Conservation (phyloP, 1,139 yeast species). For the Yamadazyma jaroonii region DNA sequence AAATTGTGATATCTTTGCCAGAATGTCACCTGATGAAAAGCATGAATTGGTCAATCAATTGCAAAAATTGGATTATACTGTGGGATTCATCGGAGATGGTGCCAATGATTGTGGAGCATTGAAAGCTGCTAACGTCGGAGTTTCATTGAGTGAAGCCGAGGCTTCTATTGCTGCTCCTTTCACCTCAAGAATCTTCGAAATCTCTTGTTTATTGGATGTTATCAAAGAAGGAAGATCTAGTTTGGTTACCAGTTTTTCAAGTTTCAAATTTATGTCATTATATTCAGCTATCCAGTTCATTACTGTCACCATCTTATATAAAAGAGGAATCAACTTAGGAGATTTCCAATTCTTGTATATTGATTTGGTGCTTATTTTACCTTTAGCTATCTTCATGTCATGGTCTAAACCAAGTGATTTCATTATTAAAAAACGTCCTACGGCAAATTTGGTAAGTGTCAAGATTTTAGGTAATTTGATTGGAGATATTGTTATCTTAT, state of each 20-base stretch:
- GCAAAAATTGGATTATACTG: slow-evolving; percentile 82
- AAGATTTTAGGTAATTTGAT: slow-evolving; percentile 79
- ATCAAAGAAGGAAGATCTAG: slow-evolving; percentile 94
- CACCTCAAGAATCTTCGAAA: slow-evolving; percentile 85
- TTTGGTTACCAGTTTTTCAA: slow-evolving; percentile 89
- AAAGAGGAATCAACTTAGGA: slow-evolving; percentile 91
- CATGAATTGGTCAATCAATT: slow-evolving; percentile 90
- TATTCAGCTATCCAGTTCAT: slow-evolving; percentile 95
- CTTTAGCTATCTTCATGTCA: slow-evolving; percentile 95
- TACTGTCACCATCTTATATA: slow-evolving; percentile 79
- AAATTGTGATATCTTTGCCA: slow-evolving; percentile 78
- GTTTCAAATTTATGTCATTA: slow-evolving; percentile 96
- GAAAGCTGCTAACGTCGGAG: slow-evolving; percentile 96
- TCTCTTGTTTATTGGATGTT: slow-evolving; percentile 87
- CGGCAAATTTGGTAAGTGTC: slow-evolving; percentile 89
- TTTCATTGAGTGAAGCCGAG: slow-evolving; percentile 94
- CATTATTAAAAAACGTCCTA: slow-evolving; percentile 74
- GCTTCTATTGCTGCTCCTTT: slow-evolving; percentile 99
- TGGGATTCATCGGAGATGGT: slow-evolving; percentile 98
- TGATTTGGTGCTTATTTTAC: slow-evolving; percentile 84
- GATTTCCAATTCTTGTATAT: slow-evolving; percentile 95
- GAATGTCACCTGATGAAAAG: slow-evolving; percentile 99
- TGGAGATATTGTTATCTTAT: slow-evolving; percentile 63
- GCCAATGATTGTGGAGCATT: slow-evolving; percentile 98
- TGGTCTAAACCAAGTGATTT: slow-evolving; percentile 81